Percentiles rank a stretch among this genome's conserved stretches.
Evolutionary conservation across 108 stramenopile genomes (phyloP).

Genomic region (Epithemia pelagica): DNA sequence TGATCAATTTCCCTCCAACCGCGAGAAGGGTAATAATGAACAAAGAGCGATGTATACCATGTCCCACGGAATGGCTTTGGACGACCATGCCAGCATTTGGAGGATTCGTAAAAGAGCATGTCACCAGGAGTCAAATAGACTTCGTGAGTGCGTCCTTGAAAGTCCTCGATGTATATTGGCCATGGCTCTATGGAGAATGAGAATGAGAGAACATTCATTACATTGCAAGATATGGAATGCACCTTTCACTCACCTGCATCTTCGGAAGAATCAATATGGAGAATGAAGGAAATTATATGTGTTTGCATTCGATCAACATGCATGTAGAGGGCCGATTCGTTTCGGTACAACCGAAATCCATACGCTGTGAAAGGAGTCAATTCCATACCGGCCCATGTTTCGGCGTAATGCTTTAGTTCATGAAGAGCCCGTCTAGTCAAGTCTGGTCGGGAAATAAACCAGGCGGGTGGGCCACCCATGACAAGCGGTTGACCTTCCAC

Average conservation of each 20-base stretch:
- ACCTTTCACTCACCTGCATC: slow-evolving; percentile 32
- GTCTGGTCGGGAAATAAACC: slow-evolving; percentile 43
- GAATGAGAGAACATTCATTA: background rate
- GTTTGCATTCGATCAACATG: slow-evolving; percentile 73
- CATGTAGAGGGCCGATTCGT: slow-evolving; percentile 64
- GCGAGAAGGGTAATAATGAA: slow-evolving; percentile 68
- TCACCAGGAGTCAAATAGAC: slow-evolving; percentile 66
- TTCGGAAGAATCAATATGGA: slow-evolving; percentile 74
- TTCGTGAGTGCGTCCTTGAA: slow-evolving; percentile 27
- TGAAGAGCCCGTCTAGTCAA: slow-evolving; percentile 42
- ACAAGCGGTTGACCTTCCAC: slow-evolving; percentile 29
- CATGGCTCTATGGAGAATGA: background rate
- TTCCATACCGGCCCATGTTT: slow-evolving; percentile 51
- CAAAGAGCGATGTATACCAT: slow-evolving; percentile 68
- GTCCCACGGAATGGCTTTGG: slow-evolving; percentile 56
- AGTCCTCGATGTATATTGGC: slow-evolving; percentile 3
- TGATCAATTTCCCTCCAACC: slow-evolving; percentile 32
- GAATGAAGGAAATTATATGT: slow-evolving; percentile 78
- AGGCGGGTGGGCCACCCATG: slow-evolving; percentile 34
- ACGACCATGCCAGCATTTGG: slow-evolving; percentile 77
- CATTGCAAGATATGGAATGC: no score
- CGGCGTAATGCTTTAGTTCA: slow-evolving; percentile 55
- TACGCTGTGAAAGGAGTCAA: slow-evolving; percentile 55
- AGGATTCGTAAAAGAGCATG: slow-evolving; percentile 79
- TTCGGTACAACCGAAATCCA: slow-evolving; percentile 74